phyloP scores from a whole-genome alignment of 2,329 filamentous ascomycete species.

The Hypomyces perniciosus region DNA sequence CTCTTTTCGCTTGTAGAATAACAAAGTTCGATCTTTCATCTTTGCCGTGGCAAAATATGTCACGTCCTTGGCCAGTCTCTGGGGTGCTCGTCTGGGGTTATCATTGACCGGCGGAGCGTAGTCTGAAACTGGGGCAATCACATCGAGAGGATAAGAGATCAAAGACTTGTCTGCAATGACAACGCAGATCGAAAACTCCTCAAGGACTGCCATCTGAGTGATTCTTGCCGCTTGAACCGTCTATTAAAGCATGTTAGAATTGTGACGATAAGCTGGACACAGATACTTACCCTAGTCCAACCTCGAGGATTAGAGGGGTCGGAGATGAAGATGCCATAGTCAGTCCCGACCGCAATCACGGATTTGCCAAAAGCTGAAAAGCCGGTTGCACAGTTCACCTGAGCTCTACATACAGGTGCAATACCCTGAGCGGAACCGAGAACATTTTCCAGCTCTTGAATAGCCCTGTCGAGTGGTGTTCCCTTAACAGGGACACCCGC shows the following conservation, averaged over 20 bases:
- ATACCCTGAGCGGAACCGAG: conserved; percentile 68
- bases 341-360: conserved; percentile 90
- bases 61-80: conserved; percentile 87
- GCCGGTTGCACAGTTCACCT: conserved; percentile 87
- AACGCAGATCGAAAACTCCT: conserved; percentile 90
- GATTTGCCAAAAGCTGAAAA: conserved; percentile 79
- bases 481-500: conserved; percentile 72
- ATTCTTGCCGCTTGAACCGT: conserved; percentile 71
- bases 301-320: conserved; percentile 84
- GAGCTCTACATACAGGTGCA: conserved; percentile 71
- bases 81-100: conserved; percentile 76
- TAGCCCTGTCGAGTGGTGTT: conserved; percentile 85
- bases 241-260: conserved; percentile 36
- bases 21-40: conserved; percentile 92
- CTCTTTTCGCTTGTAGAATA: conserved; percentile 97
- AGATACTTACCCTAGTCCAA: conserved; percentile 70
- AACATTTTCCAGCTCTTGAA: conserved; percentile 76
- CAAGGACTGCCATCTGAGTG: conserved; percentile 88
- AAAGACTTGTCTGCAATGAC: conserved; percentile 87
- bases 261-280: not conserved
- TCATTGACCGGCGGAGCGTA: conserved; percentile 60
- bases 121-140: conserved; percentile 60
- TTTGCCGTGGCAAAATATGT: conserved; percentile 93
- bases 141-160: conserved; percentile 89
- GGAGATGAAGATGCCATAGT: conserved; percentile 87